These are phyloP conservation scores for Paracoccidioides lutzii DNA, from an alignment of 2,329 filamentous ascomycete genomes.

Conservation along the genomic window DNA sequence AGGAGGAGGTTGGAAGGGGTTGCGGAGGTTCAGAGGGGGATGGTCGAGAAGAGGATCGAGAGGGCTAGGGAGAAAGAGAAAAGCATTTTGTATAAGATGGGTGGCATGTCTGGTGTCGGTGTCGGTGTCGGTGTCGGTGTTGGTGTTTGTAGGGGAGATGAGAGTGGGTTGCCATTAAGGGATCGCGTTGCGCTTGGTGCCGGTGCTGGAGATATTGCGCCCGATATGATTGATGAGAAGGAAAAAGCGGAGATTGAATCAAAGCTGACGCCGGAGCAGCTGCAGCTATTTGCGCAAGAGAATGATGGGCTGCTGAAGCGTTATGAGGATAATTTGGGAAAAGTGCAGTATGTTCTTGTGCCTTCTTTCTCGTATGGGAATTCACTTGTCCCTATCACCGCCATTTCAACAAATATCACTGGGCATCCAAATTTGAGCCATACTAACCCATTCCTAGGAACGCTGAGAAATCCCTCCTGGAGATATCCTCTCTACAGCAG, in stretches of 20 bases:
- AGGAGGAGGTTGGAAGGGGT: conserved; percentile 62
- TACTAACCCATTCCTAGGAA: conserved; percentile 40
- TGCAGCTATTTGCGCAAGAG: conserved; percentile 86
- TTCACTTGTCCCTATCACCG: background rate
- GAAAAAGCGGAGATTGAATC: conserved; percentile 35
- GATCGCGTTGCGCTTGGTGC: background rate
- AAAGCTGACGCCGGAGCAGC: conserved; percentile 66
- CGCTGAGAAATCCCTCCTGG: conserved; percentile 77
- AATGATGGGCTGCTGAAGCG: conserved; percentile 88
- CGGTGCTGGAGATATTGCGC: background rate
- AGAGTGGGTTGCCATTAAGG: background rate
- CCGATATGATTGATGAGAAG: conserved; percentile 12
- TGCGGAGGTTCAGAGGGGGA: conserved; percentile 65
- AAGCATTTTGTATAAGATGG: conserved; percentile 63
- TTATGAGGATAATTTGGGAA: conserved; percentile 85
- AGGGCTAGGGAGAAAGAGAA: conserved; percentile 81
- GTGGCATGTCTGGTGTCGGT: conserved; percentile 10
- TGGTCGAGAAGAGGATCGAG: conserved; percentile 83
- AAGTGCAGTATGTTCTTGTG: conserved; percentile 63
- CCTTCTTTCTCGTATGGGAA: background rate
- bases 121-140: conserved; percentile 8
- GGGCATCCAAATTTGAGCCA: background rate
- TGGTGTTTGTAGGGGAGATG: conserved; percentile 8
- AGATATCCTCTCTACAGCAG: conserved; percentile 86
- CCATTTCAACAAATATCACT: background rate